Base-by-base conservation (phyloP, 495 filamentous ascomycete species). In the Hyaloscypha variabilis region DNA sequence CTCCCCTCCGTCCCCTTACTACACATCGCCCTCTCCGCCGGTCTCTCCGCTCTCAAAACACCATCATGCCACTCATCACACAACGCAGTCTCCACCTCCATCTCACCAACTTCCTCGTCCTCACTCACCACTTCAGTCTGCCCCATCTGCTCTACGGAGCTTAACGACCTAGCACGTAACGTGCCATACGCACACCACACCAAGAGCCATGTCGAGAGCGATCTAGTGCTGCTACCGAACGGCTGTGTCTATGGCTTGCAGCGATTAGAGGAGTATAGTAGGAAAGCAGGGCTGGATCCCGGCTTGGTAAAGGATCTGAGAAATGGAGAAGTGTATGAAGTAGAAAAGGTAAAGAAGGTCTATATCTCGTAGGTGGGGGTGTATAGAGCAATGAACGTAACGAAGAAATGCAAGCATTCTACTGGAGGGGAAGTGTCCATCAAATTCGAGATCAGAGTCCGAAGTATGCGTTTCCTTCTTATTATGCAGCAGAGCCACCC, bases 121-220 rank as follows among this genome's bases (percentile, higher is more conserved):
- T 67, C 65, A 65, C 64, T 69, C 19, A 70, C 69, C n/a, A 71
- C 63, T 28, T 69, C 64, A 28, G 63, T 72, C 17, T 99, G 95
- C 71, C 96, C 95, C 5, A 98, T 98, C 73, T 99, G 95, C 79
- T 92, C 88, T 46, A 95, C 90, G 2, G 95, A 99, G 75, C 82
- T 99, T 62, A 97, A 99, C 75, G 91, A 91, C 65, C 83, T 99
- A 34, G 95, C 95, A 19, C 82, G 88, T 49, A 88, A 88, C 71
- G 88, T 98, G 63, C 95, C 95, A 17, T 97, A 97, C 71, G 95
- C 95, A 25, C 90, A 96, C 68, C 95, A 99, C 73, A 90, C 88
- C 53, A 95, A 96, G 80, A 97, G 93, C 73, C 89, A 91, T 65
- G 89, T 97, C 25, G 93, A 97, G 74, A 87, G 82, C 39, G 94